Evolutionary conservation across 2,329 filamentous ascomycete genomes (phyloP).

Genomic region (Coniella lustricola): DNA sequence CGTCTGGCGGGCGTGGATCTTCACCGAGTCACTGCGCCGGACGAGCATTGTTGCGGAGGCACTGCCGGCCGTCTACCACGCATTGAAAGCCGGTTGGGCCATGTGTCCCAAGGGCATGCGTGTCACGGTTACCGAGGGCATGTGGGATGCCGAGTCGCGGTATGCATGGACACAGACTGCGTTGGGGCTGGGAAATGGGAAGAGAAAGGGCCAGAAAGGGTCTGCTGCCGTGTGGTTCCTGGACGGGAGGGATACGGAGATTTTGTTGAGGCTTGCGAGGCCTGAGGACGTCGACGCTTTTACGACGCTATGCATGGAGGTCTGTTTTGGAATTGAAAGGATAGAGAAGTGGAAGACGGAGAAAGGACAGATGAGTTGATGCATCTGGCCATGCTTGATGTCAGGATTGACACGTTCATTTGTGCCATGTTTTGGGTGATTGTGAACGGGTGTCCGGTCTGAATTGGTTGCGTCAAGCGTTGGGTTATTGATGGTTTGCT

Average conservation of each 20-base stretch:
- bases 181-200: no score
- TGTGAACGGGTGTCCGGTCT: no score
- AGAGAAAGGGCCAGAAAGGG: no score
- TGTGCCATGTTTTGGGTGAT: no score
- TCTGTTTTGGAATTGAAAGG: slow-evolving; percentile 3
- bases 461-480: no score
- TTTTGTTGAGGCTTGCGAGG: background rate
- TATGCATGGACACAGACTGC: slow-evolving; percentile 3
- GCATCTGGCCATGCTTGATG: no score
- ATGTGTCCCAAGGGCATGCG: background rate
- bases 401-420: no score
- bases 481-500: no score
- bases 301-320: background rate
- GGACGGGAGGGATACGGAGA: background rate
- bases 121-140: background rate
- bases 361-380: no score
- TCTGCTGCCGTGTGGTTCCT: background rate
- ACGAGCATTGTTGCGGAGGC: slow-evolving; percentile 4
- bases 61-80: background rate
- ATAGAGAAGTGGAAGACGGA: slow-evolving; percentile 7
- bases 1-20: slow-evolving; percentile 10
- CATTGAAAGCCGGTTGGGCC: background rate
- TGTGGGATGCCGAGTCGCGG: slow-evolving; percentile 11
- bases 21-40: slow-evolving; percentile 9
- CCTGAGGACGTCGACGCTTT: slow-evolving; percentile 8